These are phyloP conservation scores for Colletotrichum abscissum DNA, from an alignment of 2,329 filamentous ascomycete genomes.

Conservation along the genomic window DNA sequence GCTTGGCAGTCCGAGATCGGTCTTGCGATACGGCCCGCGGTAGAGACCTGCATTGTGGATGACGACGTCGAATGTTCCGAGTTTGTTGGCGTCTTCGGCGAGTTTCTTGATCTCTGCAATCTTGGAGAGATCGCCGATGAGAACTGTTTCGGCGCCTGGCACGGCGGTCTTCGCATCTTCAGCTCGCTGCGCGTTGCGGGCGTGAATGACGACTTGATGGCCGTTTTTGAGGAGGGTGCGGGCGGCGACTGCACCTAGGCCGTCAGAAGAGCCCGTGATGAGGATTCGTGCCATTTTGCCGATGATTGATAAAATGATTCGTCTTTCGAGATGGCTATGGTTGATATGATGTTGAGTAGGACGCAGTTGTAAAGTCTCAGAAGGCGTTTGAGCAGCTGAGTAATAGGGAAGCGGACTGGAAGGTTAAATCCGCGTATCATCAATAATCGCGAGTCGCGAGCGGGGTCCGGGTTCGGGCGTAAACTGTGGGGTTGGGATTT, in stretches of 20 bases:
- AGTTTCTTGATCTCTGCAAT: conserved; percentile 62
- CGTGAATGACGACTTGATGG: conserved; percentile 67
- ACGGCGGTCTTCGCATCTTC: conserved; percentile 58
- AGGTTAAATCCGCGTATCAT: neutral
- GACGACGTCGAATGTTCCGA: conserved; percentile 63
- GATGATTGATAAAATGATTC: neutral
- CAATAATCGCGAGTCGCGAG: neutral
- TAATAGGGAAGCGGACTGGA: neutral
- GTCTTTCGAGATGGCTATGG: neutral
- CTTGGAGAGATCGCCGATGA: conserved; percentile 64
- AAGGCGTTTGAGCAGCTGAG: neutral
- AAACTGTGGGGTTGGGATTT: neutral
- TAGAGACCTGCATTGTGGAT: conserved; percentile 69
- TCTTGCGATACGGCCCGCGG: conserved; percentile 47
- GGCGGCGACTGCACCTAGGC: conserved; percentile 64
- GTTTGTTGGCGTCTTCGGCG: conserved; percentile 60
- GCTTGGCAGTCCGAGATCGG: conserved; percentile 50
- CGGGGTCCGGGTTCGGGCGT: neutral
- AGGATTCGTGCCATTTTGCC: conserved; percentile 22
- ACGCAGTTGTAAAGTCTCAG: neutral
- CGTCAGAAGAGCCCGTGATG: conserved; percentile 69
- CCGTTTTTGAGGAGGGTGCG: conserved; percentile 60
- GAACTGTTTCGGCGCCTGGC: conserved; percentile 60
- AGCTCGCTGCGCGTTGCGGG: conserved; percentile 65
- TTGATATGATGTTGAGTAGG: neutral